Base-by-base conservation (phyloP, 495 filamentous ascomycete species). In the Glutinoglossum americanum region DNA sequence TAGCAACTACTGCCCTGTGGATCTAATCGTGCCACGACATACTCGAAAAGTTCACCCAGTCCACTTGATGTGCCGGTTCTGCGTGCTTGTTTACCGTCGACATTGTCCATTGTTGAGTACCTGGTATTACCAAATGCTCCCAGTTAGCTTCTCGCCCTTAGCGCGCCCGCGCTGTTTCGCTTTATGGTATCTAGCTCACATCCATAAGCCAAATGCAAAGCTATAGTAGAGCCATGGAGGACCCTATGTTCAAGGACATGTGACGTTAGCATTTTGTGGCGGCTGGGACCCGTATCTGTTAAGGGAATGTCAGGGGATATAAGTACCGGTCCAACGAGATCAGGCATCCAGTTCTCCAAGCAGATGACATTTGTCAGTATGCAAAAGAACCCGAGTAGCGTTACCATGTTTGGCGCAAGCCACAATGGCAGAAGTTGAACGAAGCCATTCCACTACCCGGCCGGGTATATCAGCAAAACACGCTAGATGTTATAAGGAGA, bases 61-160 rank as follows among this genome's bases (percentile, higher is more conserved):
- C 86, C 86, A 64, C 88, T 94, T 44, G 92, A 97, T 15, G 90
- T 95, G 6, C 92, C 90, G 8, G 93, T 98, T 59, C 92, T 76
- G 57, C 92, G 74, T 27, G 92, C 92, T 72, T 98, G 92, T 74
- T 98, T 98, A 58, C 92, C 92, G 68, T 98, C 92, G 41, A 98
- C 82, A 66, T 98, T 98, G 72, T 98, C 92, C 80, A 98, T 84
- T 13, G 92, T 98, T 39, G 90, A 94, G 71, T 97, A 97, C 72
- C 80, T 80, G 64, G 57, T 56, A 57, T 57, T 21, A 47, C 61
- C 54, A 41, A 62, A 32, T 39, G 65, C 63, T 63, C 63, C 60
- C 61, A 60, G 33, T 55, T n/a, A 32, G 21, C 32, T 11, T 9
- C 19, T 27, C n/a, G 2, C 45, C 26, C 2, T 35, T 15, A 21